Percentiles rank a stretch among this genome's conserved stretches.
Conservation (phyloP, 2,329 filamentous ascomycete genomes). For the Aschersonia sp. region DNA sequence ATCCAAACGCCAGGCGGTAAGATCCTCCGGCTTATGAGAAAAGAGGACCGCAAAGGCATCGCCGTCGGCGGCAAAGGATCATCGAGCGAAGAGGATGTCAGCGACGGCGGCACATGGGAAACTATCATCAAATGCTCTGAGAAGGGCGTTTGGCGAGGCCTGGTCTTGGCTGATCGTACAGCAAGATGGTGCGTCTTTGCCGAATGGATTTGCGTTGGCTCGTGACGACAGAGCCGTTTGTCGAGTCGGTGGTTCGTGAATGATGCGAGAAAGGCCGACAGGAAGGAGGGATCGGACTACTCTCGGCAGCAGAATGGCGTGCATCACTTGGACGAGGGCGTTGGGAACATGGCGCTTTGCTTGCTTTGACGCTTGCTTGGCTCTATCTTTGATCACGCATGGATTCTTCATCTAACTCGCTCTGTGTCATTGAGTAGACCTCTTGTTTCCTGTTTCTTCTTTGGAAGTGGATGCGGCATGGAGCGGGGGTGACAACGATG, state of each 20-base stretch:
- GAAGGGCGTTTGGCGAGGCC: constrained; percentile 63
- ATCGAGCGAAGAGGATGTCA: constrained; percentile 37
- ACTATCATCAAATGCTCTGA: constrained; percentile 86
- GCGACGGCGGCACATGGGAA: constrained; percentile 69
- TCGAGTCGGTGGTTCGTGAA: too few species aligned
- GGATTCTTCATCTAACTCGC: too few species aligned
- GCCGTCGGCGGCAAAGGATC: constrained; percentile 28
- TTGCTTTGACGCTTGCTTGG: too few species aligned
- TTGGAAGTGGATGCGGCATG: too few species aligned
- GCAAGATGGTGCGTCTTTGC: constrained; percentile 88
- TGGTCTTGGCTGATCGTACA: constrained; percentile 71
- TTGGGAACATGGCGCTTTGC: too few species aligned
- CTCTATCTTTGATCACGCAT: too few species aligned
- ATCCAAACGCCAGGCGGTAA: constrained; percentile 92
- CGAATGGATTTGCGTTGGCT: constrained; percentile 56
- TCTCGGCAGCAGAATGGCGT: too few species aligned
- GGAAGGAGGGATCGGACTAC: too few species aligned
- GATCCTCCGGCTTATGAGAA: constrained; percentile 76
- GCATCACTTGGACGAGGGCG: too few species aligned
- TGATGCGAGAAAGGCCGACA: neutral
- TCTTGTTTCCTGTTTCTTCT: too few species aligned
- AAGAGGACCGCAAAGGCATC: constrained; percentile 51
- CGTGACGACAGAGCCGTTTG: constrained; percentile 2
- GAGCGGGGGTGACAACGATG: neutral
- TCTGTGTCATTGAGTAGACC: too few species aligned